phyloP scores from a whole-genome alignment of 2,329 filamentous ascomycete species.

The Chrysosporium queenslandicum region DNA sequence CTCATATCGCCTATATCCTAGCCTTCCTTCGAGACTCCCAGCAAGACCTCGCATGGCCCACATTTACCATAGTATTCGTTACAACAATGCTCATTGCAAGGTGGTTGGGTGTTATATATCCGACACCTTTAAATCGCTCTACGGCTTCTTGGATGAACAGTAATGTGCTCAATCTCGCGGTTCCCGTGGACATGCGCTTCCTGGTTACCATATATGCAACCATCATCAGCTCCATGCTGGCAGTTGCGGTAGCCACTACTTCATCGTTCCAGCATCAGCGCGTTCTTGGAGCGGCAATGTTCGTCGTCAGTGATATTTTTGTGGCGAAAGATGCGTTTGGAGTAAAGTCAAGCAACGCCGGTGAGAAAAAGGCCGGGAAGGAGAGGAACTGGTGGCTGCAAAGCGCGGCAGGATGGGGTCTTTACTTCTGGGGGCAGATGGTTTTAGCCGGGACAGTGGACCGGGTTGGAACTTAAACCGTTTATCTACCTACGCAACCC shows the following conservation, averaged over 20 bases:
- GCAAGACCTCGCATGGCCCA: conserved; percentile 12
- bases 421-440: conserved; percentile 27
- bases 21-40: conserved; percentile 21
- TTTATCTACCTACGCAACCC: too few species aligned
- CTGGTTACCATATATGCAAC: conserved; percentile 22
- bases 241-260: conserved; percentile 20
- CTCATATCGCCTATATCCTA: conserved; percentile 24
- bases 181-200: conserved; percentile 22
- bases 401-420: conserved; percentile 19
- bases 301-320: conserved; percentile 26
- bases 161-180: conserved; percentile 22
- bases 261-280: conserved; percentile 19
- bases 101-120: conserved; percentile 24
- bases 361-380: conserved; percentile 7
- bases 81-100: conserved; percentile 19
- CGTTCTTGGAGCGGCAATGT: conserved; percentile 24
- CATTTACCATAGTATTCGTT: conserved; percentile 18
- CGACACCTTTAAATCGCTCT: conserved; percentile 4
- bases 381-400: conserved; percentile 15
- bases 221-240: conserved; percentile 25
- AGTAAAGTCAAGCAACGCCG: conserved; percentile 1
- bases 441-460: conserved; percentile 20
- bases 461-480: not conserved
- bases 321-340: conserved; percentile 26
- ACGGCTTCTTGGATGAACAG: conserved; percentile 1